Evolutionary conservation across 2,329 filamentous ascomycete genomes (phyloP), one percentile per base, ranked within the genome.

Genomic region (Xylariaceae sp.): DNA sequence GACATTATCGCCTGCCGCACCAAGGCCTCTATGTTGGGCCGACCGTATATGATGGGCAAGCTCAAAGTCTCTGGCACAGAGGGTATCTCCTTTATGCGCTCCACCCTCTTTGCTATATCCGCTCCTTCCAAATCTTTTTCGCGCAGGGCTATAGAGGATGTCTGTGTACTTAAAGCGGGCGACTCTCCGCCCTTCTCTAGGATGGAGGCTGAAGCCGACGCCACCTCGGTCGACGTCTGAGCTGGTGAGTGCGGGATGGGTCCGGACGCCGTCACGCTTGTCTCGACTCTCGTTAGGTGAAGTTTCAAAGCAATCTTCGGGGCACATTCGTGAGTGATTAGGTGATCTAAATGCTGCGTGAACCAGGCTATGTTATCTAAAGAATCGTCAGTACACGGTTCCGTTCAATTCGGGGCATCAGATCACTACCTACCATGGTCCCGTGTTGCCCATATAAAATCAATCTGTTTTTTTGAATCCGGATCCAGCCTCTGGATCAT

Each of bases 391-490:
- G 60, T 49, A 49, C 41, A 23, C 9, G 29, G 19, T 12, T 11
- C 6, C 4, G 4, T 24, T 21, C 8, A 41, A 14, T 6, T 24
- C 19, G 34, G 1, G 19, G 16, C 28, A 33, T 5, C 8, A 17
- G 4, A 8, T 31, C n/a, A 24, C 11, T 11, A 56, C 76, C 54
- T 65, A 81, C 80, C 77, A 63, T 78, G 73, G 45, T 77, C 73
- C 55, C 72, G 74, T 3, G 81, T 78, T 6, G 76, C 71, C 81
- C 80, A 83, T 24, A 82, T 76, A 52, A 82, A 80, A 1, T 79
- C 76, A 36, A 82, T 71, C 31, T 70, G 68, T 56, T 75, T 74
- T 19, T 67, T 65, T 2, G 73, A 71, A 29, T 70, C 67, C 36
- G 75, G 67, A 0, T 67, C 67, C 69, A 80, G 73, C 43, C 77